Evolutionary conservation across 2,329 filamentous ascomycete genomes (phyloP), one percentile per base, ranked within the genome.

Genomic region (Apiospora kogelbergensis): DNA sequence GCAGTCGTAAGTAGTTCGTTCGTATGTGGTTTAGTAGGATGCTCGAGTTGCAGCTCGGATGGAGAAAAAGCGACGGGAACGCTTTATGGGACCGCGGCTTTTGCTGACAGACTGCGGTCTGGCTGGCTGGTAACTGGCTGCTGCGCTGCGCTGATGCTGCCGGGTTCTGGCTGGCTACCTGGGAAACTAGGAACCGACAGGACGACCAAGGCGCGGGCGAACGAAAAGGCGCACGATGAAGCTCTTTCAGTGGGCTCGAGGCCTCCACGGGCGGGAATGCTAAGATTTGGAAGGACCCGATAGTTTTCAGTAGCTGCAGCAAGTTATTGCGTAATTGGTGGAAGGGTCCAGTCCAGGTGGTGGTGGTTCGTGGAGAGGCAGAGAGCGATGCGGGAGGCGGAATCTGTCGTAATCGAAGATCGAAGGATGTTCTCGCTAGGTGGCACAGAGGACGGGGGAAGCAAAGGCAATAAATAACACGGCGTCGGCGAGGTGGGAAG

Each of bases 171-270:
- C 33, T 33, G 33, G 33, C 33, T 33, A 33, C 33, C 33, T 33
- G 7, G 17, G 20, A 20, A 6, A n/a, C 42, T n/a, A 45, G 42
- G 40, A 42, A 42, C 15, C 40, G 40, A 42, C 40, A 26, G 48
- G 26, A 22, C 46, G 46, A 57, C 26, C 48, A 33, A 33, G 48
- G 48, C 48, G 48, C 17, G 30, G 40, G 17, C 53, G 53, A 60
- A 60, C 53, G 53, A 60, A 60, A 60, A 60, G 53, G 53, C 26
- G 20, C 46, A 53, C 53, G 30, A 64, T 44, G 67, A 57, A 63
- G 64, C 68, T 42, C 57, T 68, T 68, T 66, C 63, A 42, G 63
- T 66, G 68, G 68, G 65, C 68, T 69, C 68, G 68, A 69, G 68
- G 68, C 68, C 68, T 69, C 68, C 68, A 65, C 68, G 33, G 68